Conservation (phyloP, 352 stramenopile genomes). For the Pythium volutum region DNA sequence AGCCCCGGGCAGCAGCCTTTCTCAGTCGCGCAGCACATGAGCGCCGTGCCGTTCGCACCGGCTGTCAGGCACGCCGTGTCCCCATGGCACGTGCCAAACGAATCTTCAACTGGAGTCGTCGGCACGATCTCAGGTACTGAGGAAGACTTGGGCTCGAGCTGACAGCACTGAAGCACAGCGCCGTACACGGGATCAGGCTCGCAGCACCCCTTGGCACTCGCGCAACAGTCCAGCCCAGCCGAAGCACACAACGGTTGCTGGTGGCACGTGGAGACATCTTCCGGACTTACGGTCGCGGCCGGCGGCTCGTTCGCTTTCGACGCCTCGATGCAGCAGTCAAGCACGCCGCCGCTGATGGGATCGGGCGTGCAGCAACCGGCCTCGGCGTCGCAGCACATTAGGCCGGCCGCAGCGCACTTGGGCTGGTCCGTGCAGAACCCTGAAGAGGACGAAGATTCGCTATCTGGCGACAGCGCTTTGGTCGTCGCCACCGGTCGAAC, state of each 20-base stretch:
- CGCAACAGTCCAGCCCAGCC: conserved; percentile 36
- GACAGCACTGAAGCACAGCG: conserved; percentile 31
- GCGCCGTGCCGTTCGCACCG: conserved; percentile 9
- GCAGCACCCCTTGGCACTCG: conserved; percentile 33
- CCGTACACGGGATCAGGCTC: conserved; percentile 28
- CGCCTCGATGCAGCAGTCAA: conserved; percentile 40
- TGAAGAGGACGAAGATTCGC: neutral
- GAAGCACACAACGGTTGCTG: conserved; percentile 33
- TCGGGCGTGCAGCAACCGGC: conserved; percentile 42
- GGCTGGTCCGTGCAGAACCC: conserved; percentile 40
- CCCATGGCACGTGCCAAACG: conserved; percentile 17
- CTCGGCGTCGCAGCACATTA: conserved; percentile 43
- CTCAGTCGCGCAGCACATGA: conserved; percentile 30
- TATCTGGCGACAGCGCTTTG: neutral
- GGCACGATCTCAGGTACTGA: conserved; percentile 7
- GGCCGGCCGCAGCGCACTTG: conserved; percentile 33
- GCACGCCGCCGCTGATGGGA: conserved; percentile 26
- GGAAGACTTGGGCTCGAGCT: neutral
- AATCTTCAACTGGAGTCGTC: conserved; percentile 4
- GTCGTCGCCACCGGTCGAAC: conserved; percentile 15
- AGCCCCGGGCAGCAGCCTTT: conserved; percentile 33
- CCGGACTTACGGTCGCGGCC: conserved; percentile 12
- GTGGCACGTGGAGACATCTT: conserved; percentile 25
- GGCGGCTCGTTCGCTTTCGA: neutral
- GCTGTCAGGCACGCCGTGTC: conserved; percentile 10